Evolutionary conservation across 768 basidiomycete species (phyloP), one percentile per base, ranked within the genome.

Genomic region (Lactarius akahatsu): DNA sequence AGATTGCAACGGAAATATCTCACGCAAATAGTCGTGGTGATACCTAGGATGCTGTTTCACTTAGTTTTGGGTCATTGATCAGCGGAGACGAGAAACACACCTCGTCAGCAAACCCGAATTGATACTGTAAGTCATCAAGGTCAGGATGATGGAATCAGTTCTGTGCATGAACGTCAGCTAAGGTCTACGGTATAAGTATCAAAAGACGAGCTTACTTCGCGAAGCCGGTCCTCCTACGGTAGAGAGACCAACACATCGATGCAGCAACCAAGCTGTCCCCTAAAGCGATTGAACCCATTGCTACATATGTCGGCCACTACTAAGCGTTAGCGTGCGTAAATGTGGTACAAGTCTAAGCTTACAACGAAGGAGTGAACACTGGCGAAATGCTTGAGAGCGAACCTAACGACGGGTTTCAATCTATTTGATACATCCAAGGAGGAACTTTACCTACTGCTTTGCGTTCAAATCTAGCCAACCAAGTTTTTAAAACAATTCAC

Each of bases 291-390:
- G 80, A 79, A 36, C 81, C 80, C 15, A 76, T 32, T 1, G 82
- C 84, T 32, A 78, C 69, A 68, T 78, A 80, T 7, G 83, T 81
- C 15, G 84, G 77, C 84, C 83, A 84, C 83, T 79, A 61, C 36
- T 9, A 18, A 18, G n/a, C 32, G 18, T 58, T 16, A 62, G 50
- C 23, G 15, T 13, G n/a, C 9, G 15, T 30, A 18, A 47, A 61
- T 8, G 38, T 23, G 28, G 40, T 32, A 26, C 9, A 45, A 2
- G 8, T 57, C 8, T 26, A 76, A 55, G 26, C 74, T 71, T 50
- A 77, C 74, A 47, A 67, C 72, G 76, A 82, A 65, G 76, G 73
- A 47, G 59, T 68, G 56, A 70, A 78, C 58, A 73, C 72, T 59
- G 70, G 78, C 55, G 79, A 72, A 56, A 23, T 62, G 70, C 77